These are phyloP conservation scores for Colletotrichum kahawae DNA, from an alignment of 2,329 filamentous ascomycete species.

Conservation along the genomic window DNA sequence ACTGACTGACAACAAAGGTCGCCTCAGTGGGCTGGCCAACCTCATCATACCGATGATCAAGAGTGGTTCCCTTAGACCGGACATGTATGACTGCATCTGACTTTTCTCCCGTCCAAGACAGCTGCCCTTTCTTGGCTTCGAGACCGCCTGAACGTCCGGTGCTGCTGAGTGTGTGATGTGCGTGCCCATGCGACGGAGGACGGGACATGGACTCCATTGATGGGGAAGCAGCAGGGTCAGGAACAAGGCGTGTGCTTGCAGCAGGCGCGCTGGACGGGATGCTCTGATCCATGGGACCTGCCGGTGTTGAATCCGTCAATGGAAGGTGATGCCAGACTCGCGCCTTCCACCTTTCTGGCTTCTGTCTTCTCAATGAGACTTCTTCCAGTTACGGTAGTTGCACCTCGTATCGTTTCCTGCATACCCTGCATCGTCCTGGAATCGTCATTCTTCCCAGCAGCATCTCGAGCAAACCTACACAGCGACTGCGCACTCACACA, in stretches of 20 bases:
- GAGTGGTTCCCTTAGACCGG: no score
- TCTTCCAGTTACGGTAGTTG: not conserved
- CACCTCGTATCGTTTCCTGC: no score
- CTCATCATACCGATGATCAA: no score
- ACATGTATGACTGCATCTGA: no score
- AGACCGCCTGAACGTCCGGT: no score
- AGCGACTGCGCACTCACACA: not conserved
- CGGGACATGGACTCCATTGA: no score
- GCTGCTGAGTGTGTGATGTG: no score
- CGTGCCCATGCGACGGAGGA: no score
- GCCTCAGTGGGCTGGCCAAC: no score
- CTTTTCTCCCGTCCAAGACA: no score
- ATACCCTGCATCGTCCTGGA: not conserved
- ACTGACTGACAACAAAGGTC: no score
- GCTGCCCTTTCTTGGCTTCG: no score
- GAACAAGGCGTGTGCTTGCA: not conserved
- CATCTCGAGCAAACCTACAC: not conserved
- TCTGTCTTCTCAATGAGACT: not conserved
- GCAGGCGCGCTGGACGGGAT: not conserved
- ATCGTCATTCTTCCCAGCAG: not conserved
- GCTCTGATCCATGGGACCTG: not conserved
- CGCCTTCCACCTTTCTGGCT: not conserved
- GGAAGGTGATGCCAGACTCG: not conserved
- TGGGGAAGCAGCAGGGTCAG: not conserved
- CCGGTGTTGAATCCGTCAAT: not conserved